Base-by-base conservation (phyloP, 116 monocot species). In the Phalaenopsis hybrid region DNA sequence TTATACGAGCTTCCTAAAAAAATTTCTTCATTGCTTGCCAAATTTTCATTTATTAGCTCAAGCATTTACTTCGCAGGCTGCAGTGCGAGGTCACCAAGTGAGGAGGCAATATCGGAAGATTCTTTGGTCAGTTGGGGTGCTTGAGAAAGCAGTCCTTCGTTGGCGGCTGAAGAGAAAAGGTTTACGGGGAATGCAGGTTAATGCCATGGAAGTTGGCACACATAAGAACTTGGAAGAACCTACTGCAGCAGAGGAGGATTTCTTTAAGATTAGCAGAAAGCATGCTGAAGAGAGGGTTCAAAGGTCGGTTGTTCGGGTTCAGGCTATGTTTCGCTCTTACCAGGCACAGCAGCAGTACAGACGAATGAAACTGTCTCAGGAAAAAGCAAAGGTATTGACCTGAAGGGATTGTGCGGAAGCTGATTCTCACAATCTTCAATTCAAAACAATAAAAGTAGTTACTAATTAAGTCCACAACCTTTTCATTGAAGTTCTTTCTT, bases 281-380 rank as follows among this genome's bases (percentile, higher is more conserved):
- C 98, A 99, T 81, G 95, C 98, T 85, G 89, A 99, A 87, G 93
- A 99, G 6, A 88, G 98, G 17, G 86, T 95, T 12, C 84, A 83
- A n/a, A 85, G 90, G 81, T 93, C 98, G 1, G 98, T 99, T 18
- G 83, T 93, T 63, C 87, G 93, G 28, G 98, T 99, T 63, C 98
- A 99, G 68, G 78, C 95, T 25, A 92, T 99, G 93, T 99, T 98
- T 50, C 94, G 98, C 57, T 98, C 98, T 20, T 91, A 98, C 85
- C 70, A 72, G 67, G 93, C 98, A 33, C 98, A 98, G 68, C 94
- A 94, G 78, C 93, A 98, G 72, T 98, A 98, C 80, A 79, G 95
- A 75, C 88, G 91, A 55, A 94, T 98, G 87, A 98, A 92, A 86
- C 16, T 88, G 57, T 81, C 91, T 23, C 78, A 91, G 63, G 86